These are phyloP conservation scores for Xylaria sp. DNA, from an alignment of 2,329 filamentous ascomycete species.

Conservation along the genomic window DNA sequence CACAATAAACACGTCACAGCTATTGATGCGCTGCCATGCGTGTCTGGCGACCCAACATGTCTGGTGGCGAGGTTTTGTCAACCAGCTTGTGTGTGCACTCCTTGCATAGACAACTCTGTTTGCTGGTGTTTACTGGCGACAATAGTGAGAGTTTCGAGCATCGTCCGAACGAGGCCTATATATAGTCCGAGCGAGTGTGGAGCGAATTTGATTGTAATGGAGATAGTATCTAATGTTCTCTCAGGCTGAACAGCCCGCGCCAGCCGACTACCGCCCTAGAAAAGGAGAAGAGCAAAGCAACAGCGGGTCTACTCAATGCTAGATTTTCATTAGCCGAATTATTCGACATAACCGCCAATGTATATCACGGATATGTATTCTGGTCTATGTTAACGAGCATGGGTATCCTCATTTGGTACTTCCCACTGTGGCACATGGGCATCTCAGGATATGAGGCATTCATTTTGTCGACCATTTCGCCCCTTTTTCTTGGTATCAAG, in stretches of 20 bases:
- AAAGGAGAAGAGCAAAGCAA: slow-evolving; percentile 81
- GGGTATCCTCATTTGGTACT: slow-evolving; percentile 94
- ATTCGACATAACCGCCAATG: slow-evolving; percentile 84
- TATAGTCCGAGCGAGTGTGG: slow-evolving; percentile 45
- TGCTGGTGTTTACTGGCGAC: background rate
- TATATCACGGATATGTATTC: slow-evolving; percentile 95
- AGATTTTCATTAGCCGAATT: slow-evolving; percentile 79
- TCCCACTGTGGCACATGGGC: slow-evolving; percentile 98
- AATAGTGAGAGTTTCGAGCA: background rate
- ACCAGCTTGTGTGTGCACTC: background rate
- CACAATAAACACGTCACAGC: background rate
- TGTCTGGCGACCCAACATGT: slow-evolving; percentile 2
- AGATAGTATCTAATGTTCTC: slow-evolving; percentile 43
- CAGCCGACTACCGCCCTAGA: slow-evolving; percentile 65
- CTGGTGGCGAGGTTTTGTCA: background rate
- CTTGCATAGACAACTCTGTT: slow-evolving; percentile 13
- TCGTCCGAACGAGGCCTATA: background rate
- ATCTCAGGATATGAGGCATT: slow-evolving; percentile 95
- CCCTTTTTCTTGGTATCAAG: slow-evolving; percentile 78
- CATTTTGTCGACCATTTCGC: slow-evolving; percentile 85
- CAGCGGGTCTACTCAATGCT: slow-evolving; percentile 74
- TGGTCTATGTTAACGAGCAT: slow-evolving; percentile 95
- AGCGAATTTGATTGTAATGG: slow-evolving; percentile 18
- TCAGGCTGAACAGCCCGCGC: slow-evolving; percentile 60
- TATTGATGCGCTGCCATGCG: slow-evolving; percentile 6